Base-by-base conservation (phyloP, 139 green algal genomes). In the Volvox reticuliferus region DNA sequence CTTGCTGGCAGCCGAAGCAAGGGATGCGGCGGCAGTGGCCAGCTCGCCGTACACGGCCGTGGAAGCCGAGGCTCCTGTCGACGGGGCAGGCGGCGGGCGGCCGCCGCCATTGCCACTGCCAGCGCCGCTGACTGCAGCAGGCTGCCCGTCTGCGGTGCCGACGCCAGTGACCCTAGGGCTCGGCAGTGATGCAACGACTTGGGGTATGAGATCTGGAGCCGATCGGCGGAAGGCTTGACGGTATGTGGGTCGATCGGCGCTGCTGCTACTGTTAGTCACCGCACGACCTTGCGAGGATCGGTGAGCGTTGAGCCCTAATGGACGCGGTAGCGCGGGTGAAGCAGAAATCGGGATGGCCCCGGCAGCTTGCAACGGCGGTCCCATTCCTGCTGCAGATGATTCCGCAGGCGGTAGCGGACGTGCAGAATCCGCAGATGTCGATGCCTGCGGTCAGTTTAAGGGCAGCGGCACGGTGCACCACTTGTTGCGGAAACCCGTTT, bases 41-140 rank as follows among this genome's bases (percentile, higher is more conserved):
- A 90, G 86, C 50, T 90, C 86, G n/a, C 73, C 50, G 73, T 90
- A 90, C 24, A 83, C 68, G 20, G 82, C 82, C 1, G 63, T 36
- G 16, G 33, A 30, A 32, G 12, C 63, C 0, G 63, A 28, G 5
- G 63, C 33, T 65, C 21, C 19, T 32, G 81, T 37, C 44, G 30
- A 24, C 78, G 78, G 78, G 24, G 80, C 12, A n/a, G 80, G 63
- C 61, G 62, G 24, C 65, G 82, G 44, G 32, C 33, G 65, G 44
- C 68, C 33, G 20, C 32, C 30, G 75, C 75, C 75, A 35, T 30
- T 20, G 75, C 75, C 32, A 35, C 33, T 81, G n/a, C 33, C 75
- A 13, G 35, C 19, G 17, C 12, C 24, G 76, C 44, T 55, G 44
- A 55, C 12, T 55, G 44, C 44, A 55, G 44, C 44, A 20, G 80